Evolutionary conservation across 495 filamentous ascomycete species (phyloP), one percentile per base, ranked within the genome.

Genomic region (Astrocystis sublimbata): DNA sequence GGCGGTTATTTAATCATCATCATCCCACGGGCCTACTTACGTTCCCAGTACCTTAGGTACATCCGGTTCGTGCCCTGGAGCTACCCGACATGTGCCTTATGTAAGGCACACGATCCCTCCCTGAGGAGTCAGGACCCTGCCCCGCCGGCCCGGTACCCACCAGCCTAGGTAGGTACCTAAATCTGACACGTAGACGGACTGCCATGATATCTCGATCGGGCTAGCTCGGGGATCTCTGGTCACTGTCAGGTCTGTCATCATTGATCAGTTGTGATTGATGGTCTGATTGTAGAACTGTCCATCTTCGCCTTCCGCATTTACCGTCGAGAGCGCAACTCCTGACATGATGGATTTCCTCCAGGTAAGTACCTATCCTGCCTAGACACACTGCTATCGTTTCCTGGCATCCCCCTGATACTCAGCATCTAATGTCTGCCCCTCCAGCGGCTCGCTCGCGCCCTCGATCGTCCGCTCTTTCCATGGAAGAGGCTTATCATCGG

Each of bases 401-500:
- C 5, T 28, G 8, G 7, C 1, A 19, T 6, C 2, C 10, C 19
- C 6, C 24, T 38, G 9, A 43, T 13, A 42, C 45, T 26, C 24
- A 13, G 23, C 40, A 4, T 30, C 23, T 61, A 47, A 54, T 51
- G 47, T 35, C 17, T n/a, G 15, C 28, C 21, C 33, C 21, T 64
- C 64, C 73, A 97, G 93, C 88, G 91, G 80, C 86, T 98, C 60
- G 90, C 92, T 67, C 83, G 85, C 75, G 85, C 88, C 71, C 87
- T 98, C 49, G 96, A 98, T 81, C 86, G 90, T 67, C 93, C 94
- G 55, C 79, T 88, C 65, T 94, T 98, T 79, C 93, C 96, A 55
- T 98, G 94, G 94, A 98, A 98, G 87, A 87, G 84, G 71, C 86
- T 98, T 61, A 91, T 98, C 68, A 85, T 97, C 58, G 90, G 92